Base-by-base conservation (phyloP, 1,284 basidiomycete genomes). In the Rhizoctonia solani region DNA sequence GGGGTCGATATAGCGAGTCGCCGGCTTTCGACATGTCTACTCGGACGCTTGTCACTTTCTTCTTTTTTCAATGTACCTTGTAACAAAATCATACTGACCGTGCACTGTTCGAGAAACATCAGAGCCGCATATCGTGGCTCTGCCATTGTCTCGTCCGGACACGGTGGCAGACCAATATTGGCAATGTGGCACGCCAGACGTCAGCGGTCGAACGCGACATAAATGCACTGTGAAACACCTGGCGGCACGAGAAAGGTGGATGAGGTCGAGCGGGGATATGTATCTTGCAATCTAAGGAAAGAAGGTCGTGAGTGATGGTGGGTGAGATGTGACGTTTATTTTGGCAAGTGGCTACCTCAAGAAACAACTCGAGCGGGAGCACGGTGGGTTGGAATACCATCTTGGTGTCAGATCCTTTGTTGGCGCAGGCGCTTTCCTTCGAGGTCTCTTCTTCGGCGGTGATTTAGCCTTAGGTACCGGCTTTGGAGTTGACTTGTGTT, bases 111-210 rank as follows among this genome's bases (percentile, higher is more conserved):
- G 25, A 13, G 37, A 55, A 69, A n/a, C 4, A 65, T 14, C 3
- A 65, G 39, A 1, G 50, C 23, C 3, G 29, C 61, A 27, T 65
- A 65, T 29, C 54, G 49, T 8, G 61, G 50, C 23, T 54, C 39
- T 25, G 23, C 44, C 29, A 65, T 21, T 8, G 37, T 39, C 19
- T 41, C 47, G 9, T 19, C 11, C 21, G 39, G 50, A 34, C 61
- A 65, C 13, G 50, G 39, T 6, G 61, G 61, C 1, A 65, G 27
- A 4, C 30, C 50, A 2, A 65, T 41, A 29, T 65, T 65, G 14
- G 39, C 25, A 54, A 21, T 1, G 50, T 41, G 13, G 19, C 4
- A 4, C 5, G 29, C 61, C 61, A 54, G 23, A 65, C 46, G 1
- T 2, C 14, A 39, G 23, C 21, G 4, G 61, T 16, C 9, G 61